phyloP scores from a whole-genome alignment of 495 filamentous ascomycete genomes.

The Clavariopsis aquatica region DNA sequence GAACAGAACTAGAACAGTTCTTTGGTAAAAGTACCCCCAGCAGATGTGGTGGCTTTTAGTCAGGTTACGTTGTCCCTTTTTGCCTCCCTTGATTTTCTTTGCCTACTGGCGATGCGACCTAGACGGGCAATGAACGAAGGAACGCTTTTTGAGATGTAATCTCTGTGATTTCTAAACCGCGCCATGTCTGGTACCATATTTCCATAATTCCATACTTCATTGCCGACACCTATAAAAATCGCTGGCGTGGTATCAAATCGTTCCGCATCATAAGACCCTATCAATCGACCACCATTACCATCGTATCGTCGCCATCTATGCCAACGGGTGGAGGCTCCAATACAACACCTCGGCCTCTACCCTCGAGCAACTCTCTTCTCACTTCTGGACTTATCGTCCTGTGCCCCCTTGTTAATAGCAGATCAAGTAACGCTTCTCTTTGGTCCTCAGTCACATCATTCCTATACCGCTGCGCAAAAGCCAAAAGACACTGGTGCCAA shows the following conservation, averaged over 20 bases:
- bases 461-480: slow-evolving; percentile 90
- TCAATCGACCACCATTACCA: slow-evolving; percentile 53
- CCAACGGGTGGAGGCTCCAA: slow-evolving; percentile 58
- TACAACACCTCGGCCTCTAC: slow-evolving; percentile 79
- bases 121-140: background rate
- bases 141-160: background rate
- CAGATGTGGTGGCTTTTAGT: no score
- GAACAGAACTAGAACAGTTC: no score
- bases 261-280: background rate
- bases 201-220: background rate
- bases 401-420: slow-evolving; percentile 85
- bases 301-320: slow-evolving; percentile 85
- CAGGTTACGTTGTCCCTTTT: no score
- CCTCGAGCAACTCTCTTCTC: slow-evolving; percentile 83
- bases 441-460: slow-evolving; percentile 94
- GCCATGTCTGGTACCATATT: background rate
- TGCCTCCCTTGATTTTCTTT: no score
- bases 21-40: no score
- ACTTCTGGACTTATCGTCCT: slow-evolving; percentile 88
- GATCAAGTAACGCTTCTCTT: slow-evolving; percentile 85
- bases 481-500: slow-evolving; percentile 86
- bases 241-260: background rate
- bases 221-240: background rate
- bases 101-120: no score
- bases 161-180: background rate